These are phyloP conservation scores for Dothiorella sarmentorum DNA, from an alignment of 2,329 filamentous ascomycete genomes.

Conservation along the genomic window DNA sequence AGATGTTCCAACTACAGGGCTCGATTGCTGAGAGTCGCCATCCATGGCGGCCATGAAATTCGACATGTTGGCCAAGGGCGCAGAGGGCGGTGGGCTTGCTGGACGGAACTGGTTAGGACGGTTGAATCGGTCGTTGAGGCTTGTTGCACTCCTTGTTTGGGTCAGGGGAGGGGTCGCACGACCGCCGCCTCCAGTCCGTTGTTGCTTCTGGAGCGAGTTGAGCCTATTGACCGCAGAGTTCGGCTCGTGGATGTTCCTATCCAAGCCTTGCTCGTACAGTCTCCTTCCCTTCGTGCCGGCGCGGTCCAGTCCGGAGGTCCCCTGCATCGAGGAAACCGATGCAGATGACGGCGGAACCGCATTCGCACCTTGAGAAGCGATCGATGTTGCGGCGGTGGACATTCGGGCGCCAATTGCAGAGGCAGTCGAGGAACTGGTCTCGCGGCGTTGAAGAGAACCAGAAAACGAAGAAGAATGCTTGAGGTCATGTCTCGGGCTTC, in stretches of 20 bases:
- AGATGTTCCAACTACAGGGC: constrained; percentile 31
- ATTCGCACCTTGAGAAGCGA: constrained; percentile 64
- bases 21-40: constrained; percentile 36
- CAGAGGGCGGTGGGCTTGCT: constrained; percentile 45
- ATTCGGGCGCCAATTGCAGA: constrained; percentile 66
- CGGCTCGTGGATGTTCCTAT: constrained; percentile 75
- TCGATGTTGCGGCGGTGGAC: constrained; percentile 85
- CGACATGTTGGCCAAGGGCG: constrained; percentile 19
- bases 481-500: constrained; percentile 40
- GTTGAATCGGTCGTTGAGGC: constrained; percentile 45
- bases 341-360: constrained; percentile 30
- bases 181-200: constrained; percentile 29
- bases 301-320: constrained; percentile 53
- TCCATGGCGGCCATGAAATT: constrained; percentile 23
- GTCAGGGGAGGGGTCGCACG: constrained; percentile 52
- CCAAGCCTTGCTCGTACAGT: constrained; percentile 79
- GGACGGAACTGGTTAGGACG: constrained; percentile 40
- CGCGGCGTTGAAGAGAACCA: constrained; percentile 70
- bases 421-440: constrained; percentile 79
- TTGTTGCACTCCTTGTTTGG: constrained; percentile 45
- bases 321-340: neutral
- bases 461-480: constrained; percentile 54
- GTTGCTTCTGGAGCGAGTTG: constrained; percentile 69
- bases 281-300: constrained; percentile 67
- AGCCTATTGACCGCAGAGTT: constrained; percentile 76